Percentiles rank a stretch among this genome's conserved stretches.
Evolutionary conservation across 371 early-diverging fungal species (phyloP).

Genomic region (Apophysomyces sp.): DNA sequence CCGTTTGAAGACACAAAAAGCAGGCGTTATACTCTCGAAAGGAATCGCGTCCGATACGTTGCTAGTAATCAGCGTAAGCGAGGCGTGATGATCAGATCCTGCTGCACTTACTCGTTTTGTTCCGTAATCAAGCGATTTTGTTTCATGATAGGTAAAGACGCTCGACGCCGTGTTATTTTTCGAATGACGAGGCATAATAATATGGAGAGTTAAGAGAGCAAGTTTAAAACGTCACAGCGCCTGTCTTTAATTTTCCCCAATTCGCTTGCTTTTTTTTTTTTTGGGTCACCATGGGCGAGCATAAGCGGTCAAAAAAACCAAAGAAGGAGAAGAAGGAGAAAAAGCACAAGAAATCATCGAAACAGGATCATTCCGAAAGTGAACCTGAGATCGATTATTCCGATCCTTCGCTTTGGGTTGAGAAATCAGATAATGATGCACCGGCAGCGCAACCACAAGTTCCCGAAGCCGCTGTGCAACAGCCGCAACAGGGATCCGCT

Average conservation of each 20-base stretch:
- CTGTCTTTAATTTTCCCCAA: no score
- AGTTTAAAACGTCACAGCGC: no score
- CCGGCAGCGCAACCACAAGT: slow-evolving; percentile 11
- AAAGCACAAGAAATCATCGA: slow-evolving; percentile 31
- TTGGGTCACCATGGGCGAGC: slow-evolving; percentile 41
- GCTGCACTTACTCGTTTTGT: slow-evolving; percentile 70
- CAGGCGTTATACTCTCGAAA: slow-evolving; percentile 89
- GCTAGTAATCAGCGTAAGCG: slow-evolving; percentile 33
- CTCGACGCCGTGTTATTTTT: slow-evolving; percentile 96
- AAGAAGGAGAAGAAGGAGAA: slow-evolving; percentile 35
- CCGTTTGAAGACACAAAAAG: slow-evolving; percentile 86
- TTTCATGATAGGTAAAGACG: slow-evolving; percentile 93
- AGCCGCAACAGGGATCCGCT: slow-evolving; percentile 10
- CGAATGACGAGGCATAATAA: slow-evolving; percentile 85
- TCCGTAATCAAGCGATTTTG: slow-evolving; percentile 86
- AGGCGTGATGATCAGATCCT: background rate
- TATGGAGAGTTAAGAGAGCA: no score
- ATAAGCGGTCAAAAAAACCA: slow-evolving; percentile 34
- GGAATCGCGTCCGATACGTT: slow-evolving; percentile 86
- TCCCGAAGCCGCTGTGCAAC: background rate
- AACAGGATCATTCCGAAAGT: slow-evolving; percentile 4
- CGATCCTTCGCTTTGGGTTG: slow-evolving; percentile 51
- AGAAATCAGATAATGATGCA: slow-evolving; percentile 18
- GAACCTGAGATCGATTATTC: slow-evolving; percentile 42
- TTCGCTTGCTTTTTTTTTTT: no score